phyloP scores from a whole-genome alignment of 202 grass and related monocot genomes.

The Setaria viridis region DNA sequence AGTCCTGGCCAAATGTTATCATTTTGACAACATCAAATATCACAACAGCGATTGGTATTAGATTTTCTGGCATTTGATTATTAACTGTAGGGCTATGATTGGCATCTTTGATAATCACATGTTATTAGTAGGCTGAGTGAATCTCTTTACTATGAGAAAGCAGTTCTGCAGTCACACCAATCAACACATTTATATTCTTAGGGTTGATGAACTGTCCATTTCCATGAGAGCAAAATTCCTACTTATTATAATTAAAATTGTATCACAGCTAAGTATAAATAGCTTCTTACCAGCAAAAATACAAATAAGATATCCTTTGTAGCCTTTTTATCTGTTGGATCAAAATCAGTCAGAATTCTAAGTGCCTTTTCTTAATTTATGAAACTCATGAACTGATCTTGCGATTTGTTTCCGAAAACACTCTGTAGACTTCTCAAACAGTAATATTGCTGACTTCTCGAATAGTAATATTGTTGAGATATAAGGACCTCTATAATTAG shows the following conservation, averaged over 20 bases:
- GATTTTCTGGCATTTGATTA: constrained; percentile 41
- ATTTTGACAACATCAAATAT: constrained; percentile 99
- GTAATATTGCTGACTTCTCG: background rate
- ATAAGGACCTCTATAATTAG: constrained; percentile 39
- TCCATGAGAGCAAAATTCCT: constrained; percentile 28
- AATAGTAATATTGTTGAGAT: constrained; percentile 18
- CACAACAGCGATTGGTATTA: constrained; percentile 93
- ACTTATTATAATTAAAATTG: background rate
- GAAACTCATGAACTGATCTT: constrained; percentile 20
- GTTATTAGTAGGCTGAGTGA: constrained; percentile 24
- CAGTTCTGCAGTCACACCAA: background rate
- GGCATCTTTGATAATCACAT: constrained; percentile 18
- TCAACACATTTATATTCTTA: constrained; percentile 21
- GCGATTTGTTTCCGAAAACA: constrained; percentile 8
- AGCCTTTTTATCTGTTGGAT: background rate
- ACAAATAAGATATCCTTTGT: constrained; percentile 27
- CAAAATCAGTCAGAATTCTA: background rate
- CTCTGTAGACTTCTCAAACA: constrained; percentile 18
- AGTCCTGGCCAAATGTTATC: constrained; percentile 98
- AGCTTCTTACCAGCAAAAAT: constrained; percentile 37
- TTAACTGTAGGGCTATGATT: background rate
- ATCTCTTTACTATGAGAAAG: background rate
- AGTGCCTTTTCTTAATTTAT: background rate
- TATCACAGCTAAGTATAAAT: background rate
- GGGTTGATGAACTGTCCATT: constrained; percentile 2